phyloP scores from a whole-genome alignment of 208 protist genomes.

The Leishmania martiniquensis region DNA sequence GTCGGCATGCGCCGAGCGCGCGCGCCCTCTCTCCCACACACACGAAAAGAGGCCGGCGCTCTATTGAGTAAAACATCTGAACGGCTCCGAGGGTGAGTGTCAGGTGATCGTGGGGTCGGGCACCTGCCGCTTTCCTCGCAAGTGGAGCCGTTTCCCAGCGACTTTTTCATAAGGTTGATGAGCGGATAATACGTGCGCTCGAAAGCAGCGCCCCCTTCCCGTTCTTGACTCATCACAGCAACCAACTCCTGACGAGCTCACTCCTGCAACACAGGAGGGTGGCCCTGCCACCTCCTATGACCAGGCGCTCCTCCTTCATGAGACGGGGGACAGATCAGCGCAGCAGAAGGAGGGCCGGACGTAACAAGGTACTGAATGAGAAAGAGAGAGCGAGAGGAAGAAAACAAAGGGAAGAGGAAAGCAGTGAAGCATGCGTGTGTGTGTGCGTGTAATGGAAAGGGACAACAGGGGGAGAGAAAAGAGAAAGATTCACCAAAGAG shows the following conservation, averaged over 20 bases:
- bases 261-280: not conserved
- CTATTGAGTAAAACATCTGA: not conserved
- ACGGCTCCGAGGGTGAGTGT: not conserved
- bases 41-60: not conserved
- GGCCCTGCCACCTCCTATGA: not conserved
- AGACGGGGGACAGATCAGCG: not conserved
- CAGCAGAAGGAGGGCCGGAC: not conserved
- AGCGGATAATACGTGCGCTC: not conserved
- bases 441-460: not conserved
- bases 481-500: not conserved
- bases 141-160: not conserved
- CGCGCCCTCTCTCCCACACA: not conserved
- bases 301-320: not conserved
- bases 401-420: not conserved
- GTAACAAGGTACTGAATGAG: not conserved
- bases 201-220: slow-evolving; percentile 13
- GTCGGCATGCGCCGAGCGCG: not conserved
- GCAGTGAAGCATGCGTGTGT: not conserved
- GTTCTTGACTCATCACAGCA: not conserved
- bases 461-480: not conserved
- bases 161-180: slow-evolving; percentile 2
- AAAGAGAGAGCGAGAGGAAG: not conserved
- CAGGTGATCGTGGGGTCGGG: not conserved
- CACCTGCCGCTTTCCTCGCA: not conserved
- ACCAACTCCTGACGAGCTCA: not conserved